phyloP scores from a whole-genome alignment of 495 filamentous ascomycete species.

The Diplogelasinospora grovesii region DNA sequence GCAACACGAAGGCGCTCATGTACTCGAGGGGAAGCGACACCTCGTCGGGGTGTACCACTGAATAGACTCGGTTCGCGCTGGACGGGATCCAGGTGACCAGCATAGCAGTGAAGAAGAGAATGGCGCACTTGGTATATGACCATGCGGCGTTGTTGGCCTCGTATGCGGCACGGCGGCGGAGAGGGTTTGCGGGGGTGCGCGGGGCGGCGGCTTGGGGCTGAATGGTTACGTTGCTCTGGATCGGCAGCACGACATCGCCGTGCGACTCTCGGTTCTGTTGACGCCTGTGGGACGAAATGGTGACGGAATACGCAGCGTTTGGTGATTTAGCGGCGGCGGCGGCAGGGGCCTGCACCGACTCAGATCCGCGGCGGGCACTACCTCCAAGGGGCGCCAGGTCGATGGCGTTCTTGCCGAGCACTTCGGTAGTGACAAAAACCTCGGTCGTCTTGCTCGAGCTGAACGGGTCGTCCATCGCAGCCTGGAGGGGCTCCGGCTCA shows the following conservation, averaged over 20 bases:
- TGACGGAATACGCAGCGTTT: conserved; percentile 37
- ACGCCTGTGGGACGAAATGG: conserved; percentile 34
- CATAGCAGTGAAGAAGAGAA: conserved; percentile 80
- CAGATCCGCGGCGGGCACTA: conserved; percentile 10
- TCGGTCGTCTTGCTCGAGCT: conserved; percentile 53
- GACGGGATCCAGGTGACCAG: conserved; percentile 84
- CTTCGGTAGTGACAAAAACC: conserved; percentile 41
- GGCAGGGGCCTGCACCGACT: conserved; percentile 3
- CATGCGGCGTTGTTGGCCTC: conserved; percentile 53
- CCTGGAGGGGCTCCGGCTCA: conserved; percentile 34
- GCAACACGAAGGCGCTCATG: conserved; percentile 66
- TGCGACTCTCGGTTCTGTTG: conserved; percentile 7
- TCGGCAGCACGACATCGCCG: conserved; percentile 14
- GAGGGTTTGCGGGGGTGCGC: conserved; percentile 11
- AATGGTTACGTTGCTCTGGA: conserved; percentile 15
- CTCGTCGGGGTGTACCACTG: conserved; percentile 48
- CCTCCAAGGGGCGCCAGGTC: conserved; percentile 19
- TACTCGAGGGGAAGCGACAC: conserved; percentile 58
- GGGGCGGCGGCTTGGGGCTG: conserved; percentile 5
- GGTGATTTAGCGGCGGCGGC: too few species aligned
- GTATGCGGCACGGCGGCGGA: conserved; percentile 18
- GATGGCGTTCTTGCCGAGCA: conserved; percentile 15
- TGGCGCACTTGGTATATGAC: conserved; percentile 76
- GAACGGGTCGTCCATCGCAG: conserved; percentile 41
- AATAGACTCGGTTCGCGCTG: conserved; percentile 70